A percentile compares a stretch with the other conserved stretches of the same genome.
phyloP scores from a whole-genome alignment of 257 asterid species.

The Agastache rugosa region DNA sequence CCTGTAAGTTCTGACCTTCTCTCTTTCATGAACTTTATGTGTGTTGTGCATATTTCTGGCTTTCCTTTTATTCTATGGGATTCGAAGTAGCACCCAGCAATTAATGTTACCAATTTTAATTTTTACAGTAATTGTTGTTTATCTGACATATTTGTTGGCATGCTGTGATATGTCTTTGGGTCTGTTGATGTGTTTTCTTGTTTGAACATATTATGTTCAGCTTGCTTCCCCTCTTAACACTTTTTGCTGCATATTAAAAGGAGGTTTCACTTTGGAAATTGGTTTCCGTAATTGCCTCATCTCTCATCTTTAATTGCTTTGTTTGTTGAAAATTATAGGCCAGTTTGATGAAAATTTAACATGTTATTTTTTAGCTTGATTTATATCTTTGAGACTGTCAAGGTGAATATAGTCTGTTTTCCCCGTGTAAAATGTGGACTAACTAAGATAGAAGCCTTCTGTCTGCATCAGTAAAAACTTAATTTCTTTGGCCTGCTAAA shows the following conservation, averaged over 20 bases:
- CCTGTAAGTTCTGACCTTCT: conserved; percentile 59
- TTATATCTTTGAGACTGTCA: neutral
- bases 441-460: neutral
- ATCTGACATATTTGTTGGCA: neutral
- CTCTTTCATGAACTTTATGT: conserved; percentile 25
- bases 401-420: neutral
- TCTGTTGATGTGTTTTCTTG: neutral
- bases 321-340: neutral
- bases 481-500: neutral
- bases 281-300: neutral
- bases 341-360: neutral
- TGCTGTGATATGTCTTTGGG: conserved; percentile 9
- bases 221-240: neutral
- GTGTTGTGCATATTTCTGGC: neutral
- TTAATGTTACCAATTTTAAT: neutral
- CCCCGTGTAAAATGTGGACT: neutral
- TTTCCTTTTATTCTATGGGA: neutral
- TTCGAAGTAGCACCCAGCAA: conserved; percentile 21
- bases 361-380: neutral
- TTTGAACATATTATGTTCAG: neutral
- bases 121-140: neutral
- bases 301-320: neutral
- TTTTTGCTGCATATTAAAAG: neutral
- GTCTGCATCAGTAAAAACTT: neutral
- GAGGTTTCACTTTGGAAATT: neutral